Percentiles rank a stretch among this genome's conserved stretches.
Evolutionary conservation across 179 eudicot genomes (phyloP).

Genomic region (Gypsophila paniculata): DNA sequence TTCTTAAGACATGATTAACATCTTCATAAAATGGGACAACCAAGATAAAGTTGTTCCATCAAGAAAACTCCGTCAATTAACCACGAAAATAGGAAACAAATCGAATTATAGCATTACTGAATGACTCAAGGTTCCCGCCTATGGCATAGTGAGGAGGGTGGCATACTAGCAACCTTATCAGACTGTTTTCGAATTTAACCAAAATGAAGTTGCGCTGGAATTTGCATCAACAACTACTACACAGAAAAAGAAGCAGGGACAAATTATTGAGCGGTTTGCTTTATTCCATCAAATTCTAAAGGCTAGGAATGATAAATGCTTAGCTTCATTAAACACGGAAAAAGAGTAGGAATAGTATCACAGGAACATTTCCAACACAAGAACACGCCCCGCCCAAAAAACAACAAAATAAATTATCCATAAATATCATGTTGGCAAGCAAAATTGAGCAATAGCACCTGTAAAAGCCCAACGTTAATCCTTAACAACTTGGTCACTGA

Average conservation of each 20-base stretch:
- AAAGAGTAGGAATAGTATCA: not conserved
- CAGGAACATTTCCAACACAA: not conserved
- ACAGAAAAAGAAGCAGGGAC: not conserved
- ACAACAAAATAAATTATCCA: not conserved
- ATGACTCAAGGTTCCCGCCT: not conserved
- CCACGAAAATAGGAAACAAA: not conserved
- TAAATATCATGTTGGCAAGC: not conserved
- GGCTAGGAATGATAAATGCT: not conserved
- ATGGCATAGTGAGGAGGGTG: not conserved
- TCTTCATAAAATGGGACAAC: constrained; percentile 20
- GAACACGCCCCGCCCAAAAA: not conserved
- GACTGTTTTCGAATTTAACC: not conserved
- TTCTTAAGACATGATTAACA: constrained; percentile 26
- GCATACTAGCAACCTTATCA: not conserved
- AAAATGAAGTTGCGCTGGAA: not conserved
- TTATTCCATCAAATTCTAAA: not conserved
- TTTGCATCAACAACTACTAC: not conserved
- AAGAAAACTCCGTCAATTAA: not conserved
- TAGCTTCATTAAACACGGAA: not conserved
- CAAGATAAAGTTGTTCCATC: not conserved
- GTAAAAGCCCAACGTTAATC: not conserved
- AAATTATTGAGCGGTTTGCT: not conserved
- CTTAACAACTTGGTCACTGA: not conserved
- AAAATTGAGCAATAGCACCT: not conserved
- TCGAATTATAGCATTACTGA: not conserved